Evolutionary conservation across 2,329 filamentous ascomycete genomes (phyloP), one percentile per base, ranked within the genome.

Genomic region (Botrytis medusae): DNA sequence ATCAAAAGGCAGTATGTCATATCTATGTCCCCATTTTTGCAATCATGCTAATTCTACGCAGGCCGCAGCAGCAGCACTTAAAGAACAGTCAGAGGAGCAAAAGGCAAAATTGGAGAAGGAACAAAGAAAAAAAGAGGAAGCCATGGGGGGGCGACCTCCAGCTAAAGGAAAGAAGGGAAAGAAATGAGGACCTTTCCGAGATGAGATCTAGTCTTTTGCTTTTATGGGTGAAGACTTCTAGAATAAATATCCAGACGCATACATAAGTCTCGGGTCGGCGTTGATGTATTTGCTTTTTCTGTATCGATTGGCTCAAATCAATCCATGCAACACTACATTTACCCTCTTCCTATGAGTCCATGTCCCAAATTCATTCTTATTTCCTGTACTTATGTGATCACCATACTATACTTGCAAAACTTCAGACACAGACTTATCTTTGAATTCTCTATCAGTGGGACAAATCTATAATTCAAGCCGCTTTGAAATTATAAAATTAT

Each of bases 1-100:
- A 91, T 44, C 86, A 94, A 79, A 95, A 95, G 86, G 89, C 93
- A 85, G 95, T 89, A 89, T 86, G 87, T 83, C 40, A 7, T 37
- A 48, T 61, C 34, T 34, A 25, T 4, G 2, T 16, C 5, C 48
- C 48, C 48, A 10, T 8, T 25, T 42, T 7, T 54, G 2, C 22
- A 29, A 34, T 61, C 20, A 59, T 73, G 69, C 77, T 80, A 76
- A 80, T 72, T 63, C 32, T 32, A 22, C 4, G 14, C 29, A 84
- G 84, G 81, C 78, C 29, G 79, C 82, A 80, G 82, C 81, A 73
- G 79, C 80, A 76, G 81, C 82, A 73, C 76, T 80, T 14, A 82
- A 83, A 57, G 82, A 82, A 72, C 79, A 77, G 83, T 84, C 83
- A 82, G 80, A 84, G 76, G n/a, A n/a, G n/a, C n/a, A 34, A 34